Conservation (phyloP, 2,329 filamentous ascomycete genomes). For the Diaporthe sp. region DNA sequence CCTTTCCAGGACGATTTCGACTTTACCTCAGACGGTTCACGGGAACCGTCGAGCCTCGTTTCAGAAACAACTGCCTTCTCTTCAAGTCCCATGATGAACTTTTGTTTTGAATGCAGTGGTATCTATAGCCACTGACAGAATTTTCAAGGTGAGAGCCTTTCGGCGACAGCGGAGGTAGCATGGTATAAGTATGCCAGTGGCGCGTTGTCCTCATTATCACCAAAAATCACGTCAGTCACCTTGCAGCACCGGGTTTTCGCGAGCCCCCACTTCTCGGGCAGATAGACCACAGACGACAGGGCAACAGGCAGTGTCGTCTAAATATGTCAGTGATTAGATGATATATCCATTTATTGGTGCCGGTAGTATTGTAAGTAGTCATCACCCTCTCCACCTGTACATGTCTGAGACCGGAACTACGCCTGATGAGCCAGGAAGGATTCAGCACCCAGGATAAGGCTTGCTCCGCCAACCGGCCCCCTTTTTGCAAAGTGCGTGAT, state of each 20-base stretch:
- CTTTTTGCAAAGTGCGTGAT: too few species aligned
- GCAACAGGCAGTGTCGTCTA: neutral
- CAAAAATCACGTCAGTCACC: slow-evolving; percentile 21
- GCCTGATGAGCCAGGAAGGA: neutral
- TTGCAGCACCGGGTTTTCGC: slow-evolving; percentile 13
- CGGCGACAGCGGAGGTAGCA: neutral
- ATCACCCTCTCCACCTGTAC: neutral
- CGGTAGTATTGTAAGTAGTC: neutral
- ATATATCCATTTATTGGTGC: neutral
- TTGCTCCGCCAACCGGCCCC: neutral
- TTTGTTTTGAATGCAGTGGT: neutral
- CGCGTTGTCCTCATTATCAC: slow-evolving; percentile 12
- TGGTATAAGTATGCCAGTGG: slow-evolving; percentile 1
- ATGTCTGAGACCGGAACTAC: too few species aligned
- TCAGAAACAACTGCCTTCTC: slow-evolving; percentile 10
- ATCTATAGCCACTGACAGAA: neutral
- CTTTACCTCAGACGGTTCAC: slow-evolving; percentile 36
- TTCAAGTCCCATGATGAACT: slow-evolving; percentile 1
- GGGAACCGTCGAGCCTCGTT: slow-evolving; percentile 3
- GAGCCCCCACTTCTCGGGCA: slow-evolving; percentile 19
- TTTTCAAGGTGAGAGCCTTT: neutral
- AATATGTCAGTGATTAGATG: neutral
- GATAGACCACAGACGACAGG: neutral
- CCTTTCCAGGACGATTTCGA: slow-evolving; percentile 47
- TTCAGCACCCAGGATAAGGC: neutral